phyloP scores from a whole-genome alignment of 352 stramenopile species.

The Peronospora belbahrii region DNA sequence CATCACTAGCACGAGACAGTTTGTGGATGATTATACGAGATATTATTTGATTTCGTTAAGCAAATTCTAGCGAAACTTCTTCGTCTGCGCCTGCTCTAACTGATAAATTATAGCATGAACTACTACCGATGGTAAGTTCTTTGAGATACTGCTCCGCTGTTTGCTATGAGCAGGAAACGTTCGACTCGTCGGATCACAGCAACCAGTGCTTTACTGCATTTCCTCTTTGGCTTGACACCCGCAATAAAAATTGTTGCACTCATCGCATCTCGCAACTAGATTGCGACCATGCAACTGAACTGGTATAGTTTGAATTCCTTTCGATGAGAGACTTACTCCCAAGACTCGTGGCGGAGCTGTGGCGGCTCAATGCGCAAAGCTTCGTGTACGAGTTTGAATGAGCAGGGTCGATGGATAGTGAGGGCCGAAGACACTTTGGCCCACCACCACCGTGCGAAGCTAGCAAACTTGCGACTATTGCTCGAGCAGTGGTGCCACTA shows the following conservation, averaged over 20 bases:
- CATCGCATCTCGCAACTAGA: background rate
- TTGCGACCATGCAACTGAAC: conserved; percentile 12
- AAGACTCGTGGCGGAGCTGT: conserved; percentile 17
- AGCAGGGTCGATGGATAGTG: conserved; percentile 7
- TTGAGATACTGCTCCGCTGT: background rate
- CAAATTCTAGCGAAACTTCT: background rate
- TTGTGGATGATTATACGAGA: background rate
- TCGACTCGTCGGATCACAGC: background rate
- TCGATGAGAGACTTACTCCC: conserved; percentile 4
- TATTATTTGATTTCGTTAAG: background rate
- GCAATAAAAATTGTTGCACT: background rate
- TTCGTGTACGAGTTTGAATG: conserved; percentile 19
- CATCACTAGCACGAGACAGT: background rate
- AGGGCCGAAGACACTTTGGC: conserved; percentile 12
- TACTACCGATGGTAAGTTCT: background rate
- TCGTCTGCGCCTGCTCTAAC: background rate
- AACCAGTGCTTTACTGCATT: no score
- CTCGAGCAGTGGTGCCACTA: background rate
- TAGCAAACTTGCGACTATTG: background rate
- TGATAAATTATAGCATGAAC: background rate
- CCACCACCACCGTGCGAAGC: conserved; percentile 2
- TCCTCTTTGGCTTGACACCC: background rate
- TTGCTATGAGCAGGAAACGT: background rate
- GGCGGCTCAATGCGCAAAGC: conserved; percentile 19
- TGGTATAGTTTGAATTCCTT: conserved; percentile 20